A percentile compares a stretch with the other conserved stretches of the same genome.
Evolutionary conservation across 345 rosid species (phyloP).

Genomic region (Isatis tinctoria): DNA sequence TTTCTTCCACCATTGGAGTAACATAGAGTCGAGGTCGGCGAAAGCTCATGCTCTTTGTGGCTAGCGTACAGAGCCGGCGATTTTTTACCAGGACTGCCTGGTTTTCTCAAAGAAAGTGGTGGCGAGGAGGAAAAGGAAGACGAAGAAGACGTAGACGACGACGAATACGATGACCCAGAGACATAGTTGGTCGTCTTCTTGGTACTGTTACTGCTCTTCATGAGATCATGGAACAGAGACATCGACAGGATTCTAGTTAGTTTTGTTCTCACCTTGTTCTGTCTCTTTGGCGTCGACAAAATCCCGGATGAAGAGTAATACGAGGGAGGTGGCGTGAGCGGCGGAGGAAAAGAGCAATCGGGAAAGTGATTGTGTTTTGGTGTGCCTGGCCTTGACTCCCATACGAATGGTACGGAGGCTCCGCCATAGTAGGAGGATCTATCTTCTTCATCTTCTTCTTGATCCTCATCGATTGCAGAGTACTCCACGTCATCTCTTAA

Average conservation of each 20-base stretch:
- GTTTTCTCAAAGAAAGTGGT: constrained; percentile 21
- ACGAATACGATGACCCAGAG: constrained; percentile 37
- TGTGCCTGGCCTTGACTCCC: constrained; percentile 92
- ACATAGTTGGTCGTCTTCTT: constrained; percentile 17
- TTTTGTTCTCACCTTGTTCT: constrained; percentile 21
- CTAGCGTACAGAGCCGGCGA: constrained; percentile 11
- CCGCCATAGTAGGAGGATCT: constrained; percentile 55
- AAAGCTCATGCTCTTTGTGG: constrained; percentile 1
- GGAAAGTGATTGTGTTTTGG: constrained; percentile 46
- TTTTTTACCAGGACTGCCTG: constrained; percentile 6
- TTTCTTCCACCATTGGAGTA: constrained; percentile 16
- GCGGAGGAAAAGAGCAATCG: constrained; percentile 27
- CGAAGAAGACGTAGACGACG: constrained; percentile 41
- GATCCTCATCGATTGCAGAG: constrained; percentile 3
- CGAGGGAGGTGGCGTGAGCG: constrained; percentile 57
- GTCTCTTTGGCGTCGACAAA: constrained; percentile 17
- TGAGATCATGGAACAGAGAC: constrained; percentile 16
- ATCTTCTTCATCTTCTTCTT: not conserved
- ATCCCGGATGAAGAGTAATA: constrained; percentile 29
- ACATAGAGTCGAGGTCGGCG: constrained; percentile 27
- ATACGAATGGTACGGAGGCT: constrained; percentile 59
- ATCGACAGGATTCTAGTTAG: constrained; percentile 21
- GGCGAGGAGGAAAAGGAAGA: constrained; percentile 33
- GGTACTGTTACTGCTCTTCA: constrained; percentile 17
- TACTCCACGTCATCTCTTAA: constrained; percentile 11